Evolutionary conservation across 2,329 filamentous ascomycete genomes (phyloP), one percentile per base, ranked within the genome.

Genomic region (Verticillium tricorpus): DNA sequence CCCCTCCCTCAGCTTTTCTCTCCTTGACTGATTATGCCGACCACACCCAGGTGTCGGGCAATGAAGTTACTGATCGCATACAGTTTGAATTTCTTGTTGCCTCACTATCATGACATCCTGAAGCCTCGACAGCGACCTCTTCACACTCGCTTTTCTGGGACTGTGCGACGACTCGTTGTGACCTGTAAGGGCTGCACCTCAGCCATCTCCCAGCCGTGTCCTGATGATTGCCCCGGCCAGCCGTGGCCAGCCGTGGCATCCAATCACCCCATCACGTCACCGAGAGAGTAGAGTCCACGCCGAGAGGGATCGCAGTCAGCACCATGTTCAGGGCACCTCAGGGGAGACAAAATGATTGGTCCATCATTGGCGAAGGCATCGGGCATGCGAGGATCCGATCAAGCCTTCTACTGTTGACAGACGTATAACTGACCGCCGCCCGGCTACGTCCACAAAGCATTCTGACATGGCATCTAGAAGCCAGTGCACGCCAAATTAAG

Each of bases 341-440:
- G 52, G 54, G 12, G 32, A 7, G 14, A 14, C 15, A 35, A 55
- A 17, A 56, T 61, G 55, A 58, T 58, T 61, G 60, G 60, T 37
- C 54, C 22, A n/a, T 15, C n/a, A n/a, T 34, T 61, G 60, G 60
- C 60, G 60, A 61, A 57, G 15, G 39, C 12, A 35, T 17, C 19
- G 3, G 32, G 12, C n/a, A 58, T 61, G 60, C 60, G 57, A 19
- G 55, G n/a, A 39, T 22, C 59, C 59, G 59, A 25, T 17, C 39
- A 61, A 57, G 34, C 37, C 52, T 56, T 57, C 50, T 60, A 19
- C 28, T 60, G 35, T 60, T 60, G 25, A 31, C 45, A 45, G 54
- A 56, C 28, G 8, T 14, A 19, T 11, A 56, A 5, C 54, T 32
- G 54, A 56, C 54, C 45, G 45, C 45, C 45, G 45, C 45, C 45